phyloP scores from a whole-genome alignment of 2,329 filamentous ascomycete species.

The Sphaerulina vaccinii region DNA sequence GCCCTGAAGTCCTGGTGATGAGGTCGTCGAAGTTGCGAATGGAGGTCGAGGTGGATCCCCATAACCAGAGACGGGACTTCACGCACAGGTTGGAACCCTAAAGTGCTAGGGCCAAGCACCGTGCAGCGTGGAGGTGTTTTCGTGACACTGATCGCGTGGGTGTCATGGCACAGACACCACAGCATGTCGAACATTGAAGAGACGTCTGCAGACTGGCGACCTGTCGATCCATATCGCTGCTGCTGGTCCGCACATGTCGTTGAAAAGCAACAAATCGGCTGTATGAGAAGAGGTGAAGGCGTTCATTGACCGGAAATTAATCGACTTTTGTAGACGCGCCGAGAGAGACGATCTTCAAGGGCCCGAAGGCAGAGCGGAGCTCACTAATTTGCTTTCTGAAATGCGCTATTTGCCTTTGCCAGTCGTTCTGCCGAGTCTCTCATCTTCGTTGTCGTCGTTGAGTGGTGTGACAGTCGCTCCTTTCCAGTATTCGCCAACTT shows the following conservation, averaged over 20 bases:
- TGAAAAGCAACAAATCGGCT: too few relatives aligned
- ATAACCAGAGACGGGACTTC: background rate
- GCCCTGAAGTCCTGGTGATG: background rate
- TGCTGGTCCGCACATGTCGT: background rate
- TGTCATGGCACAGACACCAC: background rate
- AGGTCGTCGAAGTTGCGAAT: background rate
- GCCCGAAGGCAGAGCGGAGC: conserved; percentile 12
- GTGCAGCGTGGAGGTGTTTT: background rate
- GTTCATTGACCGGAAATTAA: conserved; percentile 10
- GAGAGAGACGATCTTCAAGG: conserved; percentile 11
- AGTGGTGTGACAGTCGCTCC: conserved; percentile 8
- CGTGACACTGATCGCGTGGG: background rate
- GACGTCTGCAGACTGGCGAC: too few relatives aligned
- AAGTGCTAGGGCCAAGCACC: background rate
- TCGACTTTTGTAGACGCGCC: conserved; percentile 11
- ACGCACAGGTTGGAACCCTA: background rate
- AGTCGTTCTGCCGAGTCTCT: background rate
- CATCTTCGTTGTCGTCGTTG: background rate
- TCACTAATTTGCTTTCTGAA: conserved; percentile 12
- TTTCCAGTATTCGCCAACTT: conserved; percentile 6
- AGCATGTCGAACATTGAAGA: too few relatives aligned
- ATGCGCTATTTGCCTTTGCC: conserved; percentile 7
- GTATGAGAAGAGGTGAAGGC: conserved; percentile 4
- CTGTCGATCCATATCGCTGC: background rate
- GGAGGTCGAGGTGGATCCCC: background rate